Evolutionary conservation across 495 filamentous ascomycete species (phyloP).

Genomic region (Xylaria castorea): DNA sequence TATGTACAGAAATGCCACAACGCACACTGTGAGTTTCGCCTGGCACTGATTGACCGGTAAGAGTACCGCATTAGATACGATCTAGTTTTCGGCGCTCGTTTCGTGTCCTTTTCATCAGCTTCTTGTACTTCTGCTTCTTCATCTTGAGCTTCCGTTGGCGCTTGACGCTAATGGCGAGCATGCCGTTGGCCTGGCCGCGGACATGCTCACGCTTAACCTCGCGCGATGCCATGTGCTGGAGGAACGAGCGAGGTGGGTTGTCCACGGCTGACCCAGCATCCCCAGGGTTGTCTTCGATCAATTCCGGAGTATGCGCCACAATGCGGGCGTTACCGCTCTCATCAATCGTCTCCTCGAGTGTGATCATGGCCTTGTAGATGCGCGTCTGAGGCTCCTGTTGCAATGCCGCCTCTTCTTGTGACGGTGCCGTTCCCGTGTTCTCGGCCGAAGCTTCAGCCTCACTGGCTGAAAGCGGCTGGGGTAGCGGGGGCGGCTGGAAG

Average conservation of each 20-base stretch:
- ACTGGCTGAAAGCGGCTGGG: constrained; percentile 61
- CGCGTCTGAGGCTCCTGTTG: constrained; percentile 56
- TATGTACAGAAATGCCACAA: constrained; percentile 21
- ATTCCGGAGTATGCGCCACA: constrained; percentile 56
- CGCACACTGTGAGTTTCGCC: background rate
- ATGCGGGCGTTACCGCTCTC: constrained; percentile 69
- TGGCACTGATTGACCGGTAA: background rate
- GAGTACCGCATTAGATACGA: constrained; percentile 48
- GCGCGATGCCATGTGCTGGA: constrained; percentile 58
- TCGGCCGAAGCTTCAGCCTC: constrained; percentile 29
- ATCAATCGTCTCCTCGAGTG: constrained; percentile 78
- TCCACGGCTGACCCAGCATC: background rate
- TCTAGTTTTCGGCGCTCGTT: constrained; percentile 89
- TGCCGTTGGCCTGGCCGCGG: constrained; percentile 47
- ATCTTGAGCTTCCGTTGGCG: constrained; percentile 91
- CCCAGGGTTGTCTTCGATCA: constrained; percentile 50
- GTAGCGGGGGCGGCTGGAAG: constrained; percentile 79
- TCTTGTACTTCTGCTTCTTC: constrained; percentile 99
- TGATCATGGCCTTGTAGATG: constrained; percentile 79
- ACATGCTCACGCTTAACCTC: constrained; percentile 57
- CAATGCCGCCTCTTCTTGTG: constrained; percentile 40
- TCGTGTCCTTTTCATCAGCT: constrained; percentile 90
- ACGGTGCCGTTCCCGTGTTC: constrained; percentile 39
- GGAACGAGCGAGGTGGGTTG: constrained; percentile 49
- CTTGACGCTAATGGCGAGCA: constrained; percentile 81